A percentile compares a stretch with the other conserved stretches of the same genome.
phyloP scores from a whole-genome alignment of 768 basidiomycete species.

The Serpula lacrymans region DNA sequence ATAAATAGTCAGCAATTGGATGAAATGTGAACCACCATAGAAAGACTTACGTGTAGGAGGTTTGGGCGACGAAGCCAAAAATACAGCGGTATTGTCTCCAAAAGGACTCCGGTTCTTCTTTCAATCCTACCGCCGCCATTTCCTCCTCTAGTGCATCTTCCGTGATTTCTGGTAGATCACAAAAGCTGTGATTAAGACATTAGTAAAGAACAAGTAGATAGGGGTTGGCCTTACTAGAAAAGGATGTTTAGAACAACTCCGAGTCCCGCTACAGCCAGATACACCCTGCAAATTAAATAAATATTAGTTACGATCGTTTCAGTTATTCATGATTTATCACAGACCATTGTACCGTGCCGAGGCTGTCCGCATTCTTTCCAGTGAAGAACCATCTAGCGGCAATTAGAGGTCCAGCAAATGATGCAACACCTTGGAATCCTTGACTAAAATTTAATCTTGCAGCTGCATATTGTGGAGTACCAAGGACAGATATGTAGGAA shows the following conservation, averaged over 20 bases:
- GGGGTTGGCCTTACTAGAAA: conserved; percentile 48
- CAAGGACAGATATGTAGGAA: conserved; percentile 73
- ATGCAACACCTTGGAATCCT: conserved; percentile 74
- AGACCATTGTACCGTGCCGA: conserved; percentile 69
- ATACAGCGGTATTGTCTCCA: conserved; percentile 68
- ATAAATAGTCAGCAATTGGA: neutral
- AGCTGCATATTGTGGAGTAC: conserved; percentile 65
- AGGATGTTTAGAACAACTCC: conserved; percentile 58
- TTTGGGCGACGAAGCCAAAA: conserved; percentile 73
- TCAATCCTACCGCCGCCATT: conserved; percentile 38
- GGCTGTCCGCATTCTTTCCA: conserved; percentile 54
- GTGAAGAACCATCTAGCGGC: conserved; percentile 74
- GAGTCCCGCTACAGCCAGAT: conserved; percentile 61
- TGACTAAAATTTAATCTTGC: conserved; percentile 78
- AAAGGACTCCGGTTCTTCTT: conserved; percentile 50
- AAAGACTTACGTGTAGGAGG: conserved; percentile 51
- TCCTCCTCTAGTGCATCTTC: conserved; percentile 60
- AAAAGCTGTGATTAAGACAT: conserved; percentile 44
- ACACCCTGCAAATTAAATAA: conserved; percentile 42
- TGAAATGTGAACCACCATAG: neutral
- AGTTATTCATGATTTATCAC: neutral
- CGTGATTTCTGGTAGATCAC: conserved; percentile 65
- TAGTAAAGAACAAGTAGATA: neutral
- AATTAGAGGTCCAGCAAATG: conserved; percentile 72
- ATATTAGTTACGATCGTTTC: neutral